These are phyloP conservation scores for rapeseed (Brassica napus) DNA, from an alignment of 345 rosid species.

Conservation along the genomic window DNA sequence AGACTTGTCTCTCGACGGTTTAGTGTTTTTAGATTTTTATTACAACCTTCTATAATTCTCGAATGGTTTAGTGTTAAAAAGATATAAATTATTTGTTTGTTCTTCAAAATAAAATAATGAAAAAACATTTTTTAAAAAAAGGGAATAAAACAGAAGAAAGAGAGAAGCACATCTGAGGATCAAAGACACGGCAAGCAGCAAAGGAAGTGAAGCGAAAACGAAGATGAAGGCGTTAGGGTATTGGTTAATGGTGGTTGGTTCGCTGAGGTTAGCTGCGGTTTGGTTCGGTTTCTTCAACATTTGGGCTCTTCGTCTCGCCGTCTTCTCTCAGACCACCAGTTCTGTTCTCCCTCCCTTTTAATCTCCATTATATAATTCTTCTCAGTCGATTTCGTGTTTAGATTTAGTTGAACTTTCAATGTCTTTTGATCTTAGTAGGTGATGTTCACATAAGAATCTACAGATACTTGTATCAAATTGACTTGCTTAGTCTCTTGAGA, in stretches of 20 bases:
- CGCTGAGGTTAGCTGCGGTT: constrained; percentile 83
- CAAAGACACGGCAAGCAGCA: background rate
- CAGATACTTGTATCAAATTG: constrained; percentile 3
- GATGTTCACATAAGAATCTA: background rate
- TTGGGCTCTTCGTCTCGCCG: constrained; percentile 88
- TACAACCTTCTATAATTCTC: too few relatives aligned
- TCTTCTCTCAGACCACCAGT: constrained; percentile 81
- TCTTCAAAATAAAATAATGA: background rate
- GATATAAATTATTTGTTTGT: background rate
- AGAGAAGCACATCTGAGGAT: background rate
- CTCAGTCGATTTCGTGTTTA: background rate
- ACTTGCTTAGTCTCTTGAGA: background rate
- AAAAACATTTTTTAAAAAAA: background rate
- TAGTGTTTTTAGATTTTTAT: too few relatives aligned
- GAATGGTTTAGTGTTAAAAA: too few relatives aligned
- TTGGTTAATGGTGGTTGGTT: constrained; percentile 91
- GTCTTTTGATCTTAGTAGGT: background rate
- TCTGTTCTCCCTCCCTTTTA: background rate
- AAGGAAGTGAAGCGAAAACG: constrained; percentile 1
- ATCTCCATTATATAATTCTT: background rate
- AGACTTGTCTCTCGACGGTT: too few relatives aligned
- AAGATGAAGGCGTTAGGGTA: constrained; percentile 84
- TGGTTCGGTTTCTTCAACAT: constrained; percentile 97
- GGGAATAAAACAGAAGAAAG: background rate
- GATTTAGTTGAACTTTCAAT: background rate